phyloP scores from a whole-genome alignment of 2,329 filamentous ascomycete species.

The Hypoxylon rubiginosum region DNA sequence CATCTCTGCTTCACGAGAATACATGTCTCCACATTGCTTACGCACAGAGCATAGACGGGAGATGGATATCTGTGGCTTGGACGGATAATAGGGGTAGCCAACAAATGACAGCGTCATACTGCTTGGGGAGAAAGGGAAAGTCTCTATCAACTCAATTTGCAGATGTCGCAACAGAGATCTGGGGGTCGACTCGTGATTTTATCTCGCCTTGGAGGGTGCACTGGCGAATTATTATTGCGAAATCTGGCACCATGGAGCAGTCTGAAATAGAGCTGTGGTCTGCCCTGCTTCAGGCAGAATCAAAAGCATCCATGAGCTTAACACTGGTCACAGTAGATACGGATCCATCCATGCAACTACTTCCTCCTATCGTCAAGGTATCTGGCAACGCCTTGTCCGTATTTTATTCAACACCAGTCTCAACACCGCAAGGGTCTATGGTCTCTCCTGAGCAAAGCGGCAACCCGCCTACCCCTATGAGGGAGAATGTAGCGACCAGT shows the following conservation, averaged over 20 bases:
- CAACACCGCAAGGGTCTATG: conserved; percentile 72
- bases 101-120: conserved; percentile 81
- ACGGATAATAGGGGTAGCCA: conserved; percentile 81
- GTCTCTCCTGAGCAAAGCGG: conserved; percentile 72
- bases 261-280: conserved; percentile 74
- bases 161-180: conserved; percentile 80
- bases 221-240: conserved; percentile 83
- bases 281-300: conserved; percentile 65
- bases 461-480: conserved; percentile 64
- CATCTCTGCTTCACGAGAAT: conserved; percentile 81
- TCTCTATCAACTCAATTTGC: conserved; percentile 66
- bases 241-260: conserved; percentile 75
- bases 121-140: conserved; percentile 71
- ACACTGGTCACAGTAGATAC: conserved; percentile 76
- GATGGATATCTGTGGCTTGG: conserved; percentile 86
- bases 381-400: conserved; percentile 59
- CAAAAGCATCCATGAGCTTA: conserved; percentile 64
- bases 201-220: conserved; percentile 77
- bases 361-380: conserved; percentile 68
- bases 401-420: conserved; percentile 74
- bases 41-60: conserved; percentile 78
- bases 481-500: conserved; percentile 51
- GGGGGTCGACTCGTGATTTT: conserved; percentile 81
- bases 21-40: conserved; percentile 86
- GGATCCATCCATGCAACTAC: conserved; percentile 72